Evolutionary conservation across 2,329 filamentous ascomycete genomes (phyloP).

Genomic region (Trichothecium sympodiale): DNA sequence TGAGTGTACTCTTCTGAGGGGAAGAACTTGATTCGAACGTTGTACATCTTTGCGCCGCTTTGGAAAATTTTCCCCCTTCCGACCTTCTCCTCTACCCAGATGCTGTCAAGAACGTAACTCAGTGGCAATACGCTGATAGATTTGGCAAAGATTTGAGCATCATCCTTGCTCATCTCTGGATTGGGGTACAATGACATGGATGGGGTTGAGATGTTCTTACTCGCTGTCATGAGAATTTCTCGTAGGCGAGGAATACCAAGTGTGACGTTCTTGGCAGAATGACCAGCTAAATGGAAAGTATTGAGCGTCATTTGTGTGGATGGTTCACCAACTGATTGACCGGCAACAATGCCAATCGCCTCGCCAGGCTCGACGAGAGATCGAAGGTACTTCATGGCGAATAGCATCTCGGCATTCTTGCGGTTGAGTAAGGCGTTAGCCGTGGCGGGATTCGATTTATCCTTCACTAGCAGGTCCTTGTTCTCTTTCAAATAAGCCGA

Average conservation of each 20-base stretch:
- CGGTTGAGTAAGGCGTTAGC: constrained; percentile 36
- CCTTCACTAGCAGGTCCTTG: constrained; percentile 43
- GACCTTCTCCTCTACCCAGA: constrained; percentile 68
- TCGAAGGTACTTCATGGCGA: constrained; percentile 86
- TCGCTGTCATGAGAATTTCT: constrained; percentile 98
- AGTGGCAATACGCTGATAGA: constrained; percentile 79
- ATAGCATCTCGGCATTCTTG: constrained; percentile 71
- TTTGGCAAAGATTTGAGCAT: constrained; percentile 77
- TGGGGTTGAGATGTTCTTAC: constrained; percentile 77
- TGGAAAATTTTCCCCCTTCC: constrained; percentile 55
- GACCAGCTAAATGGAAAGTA: constrained; percentile 98
- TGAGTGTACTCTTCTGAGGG: constrained; percentile 70
- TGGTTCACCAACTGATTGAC: constrained; percentile 92
- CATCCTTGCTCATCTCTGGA: constrained; percentile 54
- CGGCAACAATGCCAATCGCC: constrained; percentile 91
- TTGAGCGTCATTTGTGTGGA: constrained; percentile 99
- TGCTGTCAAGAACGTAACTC: constrained; percentile 72
- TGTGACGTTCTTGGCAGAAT: constrained; percentile 97
- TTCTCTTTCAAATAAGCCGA: constrained; percentile 73
- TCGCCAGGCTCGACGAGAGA: constrained; percentile 92
- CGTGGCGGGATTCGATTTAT: constrained; percentile 27
- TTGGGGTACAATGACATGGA: constrained; percentile 77
- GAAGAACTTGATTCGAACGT: constrained; percentile 75
- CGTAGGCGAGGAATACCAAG: constrained; percentile 93
- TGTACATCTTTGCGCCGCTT: constrained; percentile 70